Conservation (phyloP, 2,329 filamentous ascomycete genomes). For the Pseudogymnoascus sp. region DNA sequence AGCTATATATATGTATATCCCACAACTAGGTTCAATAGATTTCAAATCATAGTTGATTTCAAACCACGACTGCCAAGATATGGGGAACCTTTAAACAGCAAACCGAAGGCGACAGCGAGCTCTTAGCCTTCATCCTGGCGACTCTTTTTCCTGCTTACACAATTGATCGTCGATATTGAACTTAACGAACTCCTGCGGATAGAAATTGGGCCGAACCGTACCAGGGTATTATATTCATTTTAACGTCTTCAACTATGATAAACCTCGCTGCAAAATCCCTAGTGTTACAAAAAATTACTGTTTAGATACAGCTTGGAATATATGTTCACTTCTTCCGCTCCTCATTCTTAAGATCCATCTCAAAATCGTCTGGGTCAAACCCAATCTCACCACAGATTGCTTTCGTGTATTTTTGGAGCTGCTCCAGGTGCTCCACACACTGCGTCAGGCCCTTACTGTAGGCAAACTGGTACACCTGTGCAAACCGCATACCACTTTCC, state of each 20-base stretch:
- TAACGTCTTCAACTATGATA: neutral
- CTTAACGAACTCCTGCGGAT: neutral
- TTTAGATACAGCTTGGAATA: neutral
- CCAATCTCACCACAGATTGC: constrained; percentile 49
- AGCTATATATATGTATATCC: neutral
- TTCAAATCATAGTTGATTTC: neutral
- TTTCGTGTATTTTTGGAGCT: constrained; percentile 48
- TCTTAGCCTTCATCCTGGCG: neutral
- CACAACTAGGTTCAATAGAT: neutral
- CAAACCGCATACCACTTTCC: constrained; percentile 38
- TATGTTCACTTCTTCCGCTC: neutral
- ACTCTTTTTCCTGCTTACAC: neutral
- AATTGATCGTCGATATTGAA: neutral
- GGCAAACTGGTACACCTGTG: constrained; percentile 48
- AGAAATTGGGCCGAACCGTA: neutral
- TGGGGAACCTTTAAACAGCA: neutral
- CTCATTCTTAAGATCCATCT: neutral
- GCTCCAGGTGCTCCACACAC: constrained; percentile 44
- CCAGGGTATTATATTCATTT: neutral
- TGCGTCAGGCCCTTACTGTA: constrained; percentile 46
- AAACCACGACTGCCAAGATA: neutral
- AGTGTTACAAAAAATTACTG: neutral
- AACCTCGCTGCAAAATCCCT: neutral
- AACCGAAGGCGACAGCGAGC: neutral
- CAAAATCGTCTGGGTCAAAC: constrained; percentile 20